Percentiles rank a stretch among this genome's conserved stretches.
These are phyloP conservation scores for Lentinula sp. DNA, from an alignment of 768 basidiomycete species.

Conservation along the genomic window DNA sequence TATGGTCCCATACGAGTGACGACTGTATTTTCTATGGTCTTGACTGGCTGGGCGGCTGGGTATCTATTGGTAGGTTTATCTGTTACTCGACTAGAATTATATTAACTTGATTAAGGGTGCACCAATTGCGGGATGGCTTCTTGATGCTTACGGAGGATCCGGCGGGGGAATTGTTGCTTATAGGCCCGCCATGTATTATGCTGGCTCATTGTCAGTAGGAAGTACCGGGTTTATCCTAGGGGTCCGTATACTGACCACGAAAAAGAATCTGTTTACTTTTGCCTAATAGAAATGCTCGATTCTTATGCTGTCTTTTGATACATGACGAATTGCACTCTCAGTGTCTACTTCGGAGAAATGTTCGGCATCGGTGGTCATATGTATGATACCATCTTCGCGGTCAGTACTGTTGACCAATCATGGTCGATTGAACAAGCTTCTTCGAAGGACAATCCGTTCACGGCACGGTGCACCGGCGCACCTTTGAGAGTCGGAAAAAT, in stretches of 20 bases:
- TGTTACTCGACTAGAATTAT: no score
- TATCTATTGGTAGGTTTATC: constrained; percentile 6
- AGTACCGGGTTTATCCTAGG: background rate
- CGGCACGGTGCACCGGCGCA: background rate
- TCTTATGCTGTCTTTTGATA: background rate
- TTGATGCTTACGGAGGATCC: constrained; percentile 1
- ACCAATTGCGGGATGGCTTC: background rate
- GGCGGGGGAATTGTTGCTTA: background rate
- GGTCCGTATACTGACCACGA: background rate
- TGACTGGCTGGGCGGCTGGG: constrained; percentile 23
- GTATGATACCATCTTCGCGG: background rate
- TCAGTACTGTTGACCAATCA: background rate
- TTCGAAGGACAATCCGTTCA: background rate
- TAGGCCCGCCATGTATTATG: constrained; percentile 1
- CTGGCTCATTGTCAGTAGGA: constrained; percentile 1
- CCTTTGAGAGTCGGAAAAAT: background rate
- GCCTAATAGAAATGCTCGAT: background rate
- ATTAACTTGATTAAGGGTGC: background rate
- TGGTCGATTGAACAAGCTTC: background rate
- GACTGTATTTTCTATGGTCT: constrained; percentile 26
- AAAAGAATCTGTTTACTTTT: background rate
- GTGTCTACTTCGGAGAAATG: background rate
- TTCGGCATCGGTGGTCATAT: background rate
- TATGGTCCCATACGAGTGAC: constrained; percentile 21
- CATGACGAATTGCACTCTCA: background rate